Evolutionary conservation across 2,329 filamentous ascomycete species (phyloP).

Genomic region (Nemania bipapillata): DNA sequence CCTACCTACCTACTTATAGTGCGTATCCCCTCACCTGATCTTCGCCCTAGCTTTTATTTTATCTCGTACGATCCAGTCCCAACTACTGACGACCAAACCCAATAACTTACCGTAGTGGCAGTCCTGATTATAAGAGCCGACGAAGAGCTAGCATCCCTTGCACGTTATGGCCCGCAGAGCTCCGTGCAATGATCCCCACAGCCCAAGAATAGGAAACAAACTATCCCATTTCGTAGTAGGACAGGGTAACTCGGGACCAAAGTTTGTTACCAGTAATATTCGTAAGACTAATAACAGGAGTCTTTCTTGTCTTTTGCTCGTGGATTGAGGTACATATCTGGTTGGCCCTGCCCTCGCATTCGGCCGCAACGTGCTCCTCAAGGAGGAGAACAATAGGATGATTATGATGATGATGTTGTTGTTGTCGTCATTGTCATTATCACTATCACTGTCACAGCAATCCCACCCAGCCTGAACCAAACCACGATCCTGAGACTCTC

Average conservation of each 20-base stretch:
- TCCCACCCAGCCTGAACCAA: conserved; percentile 31
- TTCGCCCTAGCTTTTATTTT: conserved; percentile 14
- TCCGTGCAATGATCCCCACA: conserved; percentile 28
- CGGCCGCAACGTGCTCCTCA: conserved; percentile 30
- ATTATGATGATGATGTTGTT: conserved; percentile 25
- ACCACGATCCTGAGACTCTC: conserved; percentile 26
- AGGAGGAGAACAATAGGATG: not conserved
- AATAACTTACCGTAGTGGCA: conserved; percentile 27
- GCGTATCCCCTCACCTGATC: conserved; percentile 18
- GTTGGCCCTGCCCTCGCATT: conserved; percentile 25
- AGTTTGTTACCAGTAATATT: conserved; percentile 16
- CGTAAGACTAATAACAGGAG: conserved; percentile 3
- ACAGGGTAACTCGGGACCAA: conserved; percentile 6
- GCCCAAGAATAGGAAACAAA: conserved; percentile 37
- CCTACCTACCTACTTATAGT: conserved; percentile 8
- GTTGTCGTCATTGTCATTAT: conserved; percentile 23
- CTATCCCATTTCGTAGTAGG: conserved; percentile 23
- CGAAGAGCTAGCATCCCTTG: conserved; percentile 28
- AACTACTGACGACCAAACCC: conserved; percentile 18
- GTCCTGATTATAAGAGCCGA: conserved; percentile 21
- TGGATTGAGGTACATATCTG: too few relatives aligned
- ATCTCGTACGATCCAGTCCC: conserved; percentile 27
- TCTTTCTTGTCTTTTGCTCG: not conserved
- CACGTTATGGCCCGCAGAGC: conserved; percentile 30
- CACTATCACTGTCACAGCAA: too few relatives aligned